A percentile compares a stretch with the other conserved stretches of the same genome.
Conservation (phyloP, 768 basidiomycete genomes). For the Saitozyma sp. region DNA sequence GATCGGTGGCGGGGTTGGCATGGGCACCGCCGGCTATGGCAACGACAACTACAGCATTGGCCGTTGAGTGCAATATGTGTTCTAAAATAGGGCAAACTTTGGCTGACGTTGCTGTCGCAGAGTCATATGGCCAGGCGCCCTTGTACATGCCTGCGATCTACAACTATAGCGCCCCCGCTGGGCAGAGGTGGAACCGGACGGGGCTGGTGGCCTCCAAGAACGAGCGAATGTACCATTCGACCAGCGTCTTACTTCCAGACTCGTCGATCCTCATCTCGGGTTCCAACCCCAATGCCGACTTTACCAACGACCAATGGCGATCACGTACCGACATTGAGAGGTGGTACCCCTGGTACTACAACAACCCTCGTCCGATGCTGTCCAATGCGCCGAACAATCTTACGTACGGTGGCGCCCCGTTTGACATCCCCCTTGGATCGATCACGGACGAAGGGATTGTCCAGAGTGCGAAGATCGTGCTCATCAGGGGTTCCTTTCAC, state of each 20-base stretch:
- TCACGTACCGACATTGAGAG: constrained; percentile 80
- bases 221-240: constrained; percentile 86
- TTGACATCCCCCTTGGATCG: constrained; percentile 71
- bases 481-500: constrained; percentile 70
- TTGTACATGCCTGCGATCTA: constrained; percentile 78
- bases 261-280: constrained; percentile 84
- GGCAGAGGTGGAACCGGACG: constrained; percentile 66
- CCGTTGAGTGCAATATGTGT: neutral
- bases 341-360: constrained; percentile 91
- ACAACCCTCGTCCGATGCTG: constrained; percentile 69
- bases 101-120: constrained; percentile 19
- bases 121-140: constrained; percentile 72
- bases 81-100: no score
- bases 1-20: constrained; percentile 69
- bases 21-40: constrained; percentile 87
- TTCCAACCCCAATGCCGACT: constrained; percentile 87
- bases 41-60: constrained; percentile 58
- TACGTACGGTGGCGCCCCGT: constrained; percentile 76
- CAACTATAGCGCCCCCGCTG: constrained; percentile 69
- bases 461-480: constrained; percentile 64
- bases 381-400: constrained; percentile 70
- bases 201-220: constrained; percentile 67
- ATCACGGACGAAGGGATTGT: constrained; percentile 69
- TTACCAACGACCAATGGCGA: constrained; percentile 55
- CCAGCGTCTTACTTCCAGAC: constrained; percentile 81